Base-by-base conservation (phyloP, 1,284 basidiomycete species). In the Pascua sp. region DNA sequence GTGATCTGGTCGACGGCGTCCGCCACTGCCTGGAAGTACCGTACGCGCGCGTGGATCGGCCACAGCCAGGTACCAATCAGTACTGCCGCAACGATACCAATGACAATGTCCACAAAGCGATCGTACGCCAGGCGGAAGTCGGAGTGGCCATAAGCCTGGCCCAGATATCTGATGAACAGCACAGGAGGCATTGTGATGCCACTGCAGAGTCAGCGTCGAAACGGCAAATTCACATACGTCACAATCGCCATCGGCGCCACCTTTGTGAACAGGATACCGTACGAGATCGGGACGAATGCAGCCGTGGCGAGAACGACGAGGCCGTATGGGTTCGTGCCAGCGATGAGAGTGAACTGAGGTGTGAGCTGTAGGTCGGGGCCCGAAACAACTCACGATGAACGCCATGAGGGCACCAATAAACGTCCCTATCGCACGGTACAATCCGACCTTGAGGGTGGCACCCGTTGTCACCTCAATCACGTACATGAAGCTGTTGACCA, bases 401-500 rank as follows among this genome's bases (percentile, higher is more conserved):
- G 74, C 80, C 5, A 70, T 58, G 4, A 81, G 45, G 0, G 76
- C 76, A 13, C 80, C 80, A 2, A 72, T 60, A 42, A 81, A 68
- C 4, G 80, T 81, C 12, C 80, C 80, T 4, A 77, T 54, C 18
- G 77, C 66, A 12, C 80, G 73, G 50, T 73, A 78, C 15, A 78
- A 60, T 0, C 78, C 79, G 4, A 80, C 67, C 11, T 75, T 70
- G 38, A 81, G 59, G 4, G 78, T 80, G 5, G 79, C 79, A 1
- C 80, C 80, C 0, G 79, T 80, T 8, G 76, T 77, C 11, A 77
- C 73, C 49, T 81, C 80, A 38, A 81, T 62, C 11, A 79, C 79
- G 59, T 78, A 81, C 59, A 80, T 73, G 65, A 72, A 77, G 59
- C 71, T 73, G 51, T 74, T 62, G 15, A 76, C 71, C 63, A 76